Conservation (phyloP, 169 alveolate genomes). For the Plasmodium vinckei region DNA sequence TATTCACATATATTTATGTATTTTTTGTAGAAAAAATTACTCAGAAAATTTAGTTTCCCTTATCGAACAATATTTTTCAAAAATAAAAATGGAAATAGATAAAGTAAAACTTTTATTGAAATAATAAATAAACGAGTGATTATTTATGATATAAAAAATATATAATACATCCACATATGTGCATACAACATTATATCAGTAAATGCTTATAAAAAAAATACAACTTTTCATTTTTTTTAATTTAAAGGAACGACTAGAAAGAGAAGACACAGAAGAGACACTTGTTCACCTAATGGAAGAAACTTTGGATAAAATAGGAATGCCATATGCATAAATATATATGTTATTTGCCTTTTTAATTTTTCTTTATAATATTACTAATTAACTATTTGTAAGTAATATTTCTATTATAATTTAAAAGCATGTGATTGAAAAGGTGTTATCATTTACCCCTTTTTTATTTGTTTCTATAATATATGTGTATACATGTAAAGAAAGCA, state of each 20-base stretch:
- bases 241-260: constrained; percentile 62
- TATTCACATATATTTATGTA: neutral
- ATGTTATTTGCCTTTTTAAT: neutral
- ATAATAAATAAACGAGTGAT: neutral
- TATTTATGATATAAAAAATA: too few relatives aligned
- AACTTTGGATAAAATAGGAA: constrained; percentile 65
- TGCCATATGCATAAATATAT: constrained; percentile 51
- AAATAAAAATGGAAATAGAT: constrained; percentile 69
- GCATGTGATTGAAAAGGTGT: too few relatives aligned
- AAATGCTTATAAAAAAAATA: constrained; percentile 18
- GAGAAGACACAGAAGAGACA: constrained; percentile 70
- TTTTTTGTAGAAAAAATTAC: constrained; percentile 49
- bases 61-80: constrained; percentile 67
- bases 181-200: neutral
- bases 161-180: neutral
- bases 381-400: constrained; percentile 13
- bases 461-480: constrained; percentile 2
- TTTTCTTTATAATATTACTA: constrained; percentile 9
- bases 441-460: neutral
- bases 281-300: constrained; percentile 73
- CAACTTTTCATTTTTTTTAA: neutral
- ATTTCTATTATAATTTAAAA: neutral
- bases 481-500: neutral
- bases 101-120: constrained; percentile 24
- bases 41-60: constrained; percentile 72